Base-by-base conservation (phyloP, 2,329 filamentous ascomycete genomes). In the Neopestalotiopsis clavispora region DNA sequence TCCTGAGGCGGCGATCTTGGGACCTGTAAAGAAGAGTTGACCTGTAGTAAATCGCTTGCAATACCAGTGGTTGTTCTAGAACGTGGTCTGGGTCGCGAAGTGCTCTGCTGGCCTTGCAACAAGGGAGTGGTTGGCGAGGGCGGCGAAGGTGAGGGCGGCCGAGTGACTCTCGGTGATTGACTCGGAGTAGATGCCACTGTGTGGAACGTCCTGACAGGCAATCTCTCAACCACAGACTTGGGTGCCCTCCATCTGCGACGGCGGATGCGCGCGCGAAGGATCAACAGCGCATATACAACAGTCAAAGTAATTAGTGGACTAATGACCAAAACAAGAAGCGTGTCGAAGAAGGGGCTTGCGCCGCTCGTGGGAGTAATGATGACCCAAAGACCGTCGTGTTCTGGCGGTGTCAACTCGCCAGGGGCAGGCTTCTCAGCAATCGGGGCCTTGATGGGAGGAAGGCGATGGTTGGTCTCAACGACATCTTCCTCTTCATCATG, bases 181-280 rank as follows among this genome's bases (percentile, higher is more conserved):
- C 89, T 79, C 1, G 90, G 89, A 1, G 89, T 87, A 12, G 86
- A 84, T 2, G 88, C 84, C 45, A 97, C 93, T 0, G 95, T 97
- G 75, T 97, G 95, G 77, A 98, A 99, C 0, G 95, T 98, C 69
- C 95, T 91, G 14, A 99, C 94, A 1, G 96, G 96, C n/a, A 99
- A 87, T 69, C 93, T 91, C 74, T 98, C 95, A 20, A 99, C 95
- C 0, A 99, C 91, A 0, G 94, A 97, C 80, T 99, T 99, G 4
- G 96, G 96, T n/a, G 96, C 96, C 75, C 96, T 90, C 95, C 96
- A 99, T 74, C 95, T 89, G 71, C 95, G 89, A 69, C 95, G 89
- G 65, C 95, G 91, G 74, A 98, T 97, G 69, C 95, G 92, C 61
- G 95, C 95, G 67, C 96, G 91, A 49, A 98, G 84, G 56, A 98